Evolutionary conservation across 495 filamentous ascomycete species (phyloP).

Genomic region (Filosporella fistucella): DNA sequence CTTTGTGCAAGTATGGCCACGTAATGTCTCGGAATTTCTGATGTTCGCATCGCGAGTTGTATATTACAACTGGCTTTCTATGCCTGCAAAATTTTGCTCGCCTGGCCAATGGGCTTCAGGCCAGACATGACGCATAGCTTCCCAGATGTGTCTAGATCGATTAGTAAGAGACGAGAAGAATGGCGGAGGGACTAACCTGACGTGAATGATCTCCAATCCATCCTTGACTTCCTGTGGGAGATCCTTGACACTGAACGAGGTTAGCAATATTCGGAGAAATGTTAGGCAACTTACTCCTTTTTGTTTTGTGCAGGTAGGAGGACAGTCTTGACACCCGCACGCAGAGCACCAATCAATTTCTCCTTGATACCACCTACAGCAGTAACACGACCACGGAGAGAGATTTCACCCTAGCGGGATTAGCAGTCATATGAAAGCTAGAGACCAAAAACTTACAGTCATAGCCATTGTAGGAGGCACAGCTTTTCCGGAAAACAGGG

Average conservation of each 20-base stretch:
- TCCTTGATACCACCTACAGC: slow-evolving; percentile 97
- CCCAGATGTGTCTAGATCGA: slow-evolving; percentile 72
- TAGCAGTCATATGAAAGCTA: not conserved
- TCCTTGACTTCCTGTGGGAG: slow-evolving; percentile 85
- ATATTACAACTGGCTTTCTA: slow-evolving; percentile 46
- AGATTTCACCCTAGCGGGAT: slow-evolving; percentile 66
- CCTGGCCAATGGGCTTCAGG: slow-evolving; percentile 77
- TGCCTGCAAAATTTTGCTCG: slow-evolving; percentile 54
- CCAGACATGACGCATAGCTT: slow-evolving; percentile 80
- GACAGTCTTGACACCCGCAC: slow-evolving; percentile 93
- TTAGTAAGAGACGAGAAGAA: slow-evolving; percentile 12
- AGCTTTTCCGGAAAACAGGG: slow-evolving; percentile 80
- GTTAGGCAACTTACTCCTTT: slow-evolving; percentile 58
- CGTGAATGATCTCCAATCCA: slow-evolving; percentile 83
- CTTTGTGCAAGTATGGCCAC: not conserved
- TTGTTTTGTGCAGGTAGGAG: slow-evolving; percentile 82
- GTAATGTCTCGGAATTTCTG: not conserved
- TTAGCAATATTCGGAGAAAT: not conserved
- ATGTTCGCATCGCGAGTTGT: not conserved
- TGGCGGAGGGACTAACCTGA: slow-evolving; percentile 56
- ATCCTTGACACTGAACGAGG: slow-evolving; percentile 57
- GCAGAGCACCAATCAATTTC: slow-evolving; percentile 91
- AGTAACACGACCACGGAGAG: slow-evolving; percentile 78
- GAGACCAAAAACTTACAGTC: slow-evolving; percentile 45
- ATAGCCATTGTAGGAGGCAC: slow-evolving; percentile 94